Percentiles rank a stretch among this genome's conserved stretches.
Evolutionary conservation across 2,329 filamentous ascomycete species (phyloP).

Genomic region (Colletotrichum echinochloae): DNA sequence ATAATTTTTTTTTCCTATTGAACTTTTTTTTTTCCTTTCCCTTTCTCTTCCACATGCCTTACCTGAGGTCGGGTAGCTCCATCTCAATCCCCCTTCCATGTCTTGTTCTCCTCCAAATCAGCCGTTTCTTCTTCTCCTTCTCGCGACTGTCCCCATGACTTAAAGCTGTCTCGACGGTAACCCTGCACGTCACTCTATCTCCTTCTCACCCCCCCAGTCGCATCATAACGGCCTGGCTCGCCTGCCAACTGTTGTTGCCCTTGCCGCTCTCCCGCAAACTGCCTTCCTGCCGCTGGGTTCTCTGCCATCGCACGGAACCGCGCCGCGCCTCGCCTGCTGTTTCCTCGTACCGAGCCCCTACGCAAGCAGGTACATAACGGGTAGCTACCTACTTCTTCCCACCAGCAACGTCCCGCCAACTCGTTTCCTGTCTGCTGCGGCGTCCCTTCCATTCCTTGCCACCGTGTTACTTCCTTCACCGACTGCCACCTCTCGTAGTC

Average conservation of each 20-base stretch:
- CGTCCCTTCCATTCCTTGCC: slow-evolving; percentile 30
- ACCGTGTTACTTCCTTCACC: slow-evolving; percentile 24
- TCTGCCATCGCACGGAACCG: slow-evolving; percentile 14
- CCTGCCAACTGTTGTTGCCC: slow-evolving; percentile 14
- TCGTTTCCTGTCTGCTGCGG: slow-evolving; percentile 17
- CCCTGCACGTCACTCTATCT: slow-evolving; percentile 19
- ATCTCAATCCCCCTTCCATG: slow-evolving; percentile 39
- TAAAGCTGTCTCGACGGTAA: slow-evolving; percentile 37
- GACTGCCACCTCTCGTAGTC: slow-evolving; percentile 14
- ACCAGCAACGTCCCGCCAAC: slow-evolving; percentile 28
- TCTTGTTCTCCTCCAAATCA: slow-evolving; percentile 21
- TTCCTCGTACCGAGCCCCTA: slow-evolving; percentile 19
- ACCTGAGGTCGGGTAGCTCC: slow-evolving; percentile 21
- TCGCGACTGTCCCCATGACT: slow-evolving; percentile 31
- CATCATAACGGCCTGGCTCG: slow-evolving; percentile 34
- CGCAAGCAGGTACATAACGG: slow-evolving; percentile 21
- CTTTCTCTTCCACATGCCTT: slow-evolving; percentile 15
- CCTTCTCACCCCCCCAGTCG: neutral
- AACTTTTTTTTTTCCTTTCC: neutral
- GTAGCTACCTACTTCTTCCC: slow-evolving; percentile 26
- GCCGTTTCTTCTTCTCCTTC: slow-evolving; percentile 32
- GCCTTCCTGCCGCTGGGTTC: neutral
- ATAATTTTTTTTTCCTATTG: neutral
- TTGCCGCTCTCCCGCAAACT: slow-evolving; percentile 31
- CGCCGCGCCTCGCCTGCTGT: slow-evolving; percentile 16